Evolutionary conservation across 2,329 filamentous ascomycete species (phyloP), one percentile per base, ranked within the genome.

Genomic region (Dactylellina haptotyla): DNA sequence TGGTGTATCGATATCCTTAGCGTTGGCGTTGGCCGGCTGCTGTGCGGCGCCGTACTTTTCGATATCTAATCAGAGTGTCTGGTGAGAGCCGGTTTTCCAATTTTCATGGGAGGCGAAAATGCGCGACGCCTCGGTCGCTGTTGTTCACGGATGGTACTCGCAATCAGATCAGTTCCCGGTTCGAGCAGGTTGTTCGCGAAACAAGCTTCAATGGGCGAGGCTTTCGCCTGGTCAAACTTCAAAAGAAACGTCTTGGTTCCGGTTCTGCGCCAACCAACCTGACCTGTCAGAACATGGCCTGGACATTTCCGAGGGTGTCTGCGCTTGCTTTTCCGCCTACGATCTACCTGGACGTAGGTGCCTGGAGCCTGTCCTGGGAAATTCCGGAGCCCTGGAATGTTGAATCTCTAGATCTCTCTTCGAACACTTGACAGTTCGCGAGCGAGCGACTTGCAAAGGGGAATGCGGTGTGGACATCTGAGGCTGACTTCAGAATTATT

Each of bases 141-240:
- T 25, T 39, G 18, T 53, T 37, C 16, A 26, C 26, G 9, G 9
- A 12, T 14, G 30, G n/a, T n/a, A n/a, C n/a, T n/a, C 32, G 46
- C 69, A 65, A 51, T 58, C 59, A 45, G 53, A 72, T 66, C 69
- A 56, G 45, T 61, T 59, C 30, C 69, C 48, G n/a, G 20, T 73
- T 66, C 39, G 12, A 73, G 69, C 50, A 73, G 69, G 61, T 73
- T 62, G 28, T 53, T 73, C 32, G 67, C 59, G 67, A 72, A 72
- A 65, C 67, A 50, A 57, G 53, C 58, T 50, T 72, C 58, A 41
- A 37, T 20, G 23, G 32, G 41, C 16, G 28, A 39, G 10, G 16
- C 53, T 14, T 34, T 48, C 56, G 43, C 41, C 39, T 34, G 56
- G 25, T 61, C 56, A 43, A 69, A 41, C 48, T 16, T 39, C 46